phyloP scores from a whole-genome alignment of 1,284 basidiomycete genomes.

The Athelia psychrophila region DNA sequence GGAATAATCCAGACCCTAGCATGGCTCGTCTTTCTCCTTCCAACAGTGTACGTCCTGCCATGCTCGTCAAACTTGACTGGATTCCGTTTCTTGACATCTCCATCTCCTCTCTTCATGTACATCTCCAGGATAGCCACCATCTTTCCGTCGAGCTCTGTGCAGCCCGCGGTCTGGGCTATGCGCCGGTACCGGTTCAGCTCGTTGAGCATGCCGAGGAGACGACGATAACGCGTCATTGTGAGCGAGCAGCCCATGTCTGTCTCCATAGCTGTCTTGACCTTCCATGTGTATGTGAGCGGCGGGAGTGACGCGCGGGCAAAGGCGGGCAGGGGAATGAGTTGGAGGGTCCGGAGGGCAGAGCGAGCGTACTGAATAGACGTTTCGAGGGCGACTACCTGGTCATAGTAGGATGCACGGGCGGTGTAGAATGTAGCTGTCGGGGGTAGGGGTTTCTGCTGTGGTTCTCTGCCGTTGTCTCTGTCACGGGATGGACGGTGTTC shows the following conservation, averaged over 20 bases:
- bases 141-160: slow-evolving; percentile 51
- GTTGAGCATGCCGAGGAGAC: slow-evolving; percentile 62
- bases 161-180: slow-evolving; percentile 66
- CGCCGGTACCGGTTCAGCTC: slow-evolving; percentile 72
- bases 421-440: slow-evolving; percentile 83
- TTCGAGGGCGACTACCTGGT: slow-evolving; percentile 71
- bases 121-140: slow-evolving; percentile 55
- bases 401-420: slow-evolving; percentile 77
- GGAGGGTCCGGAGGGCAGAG: slow-evolving; percentile 56
- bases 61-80: slow-evolving; percentile 62
- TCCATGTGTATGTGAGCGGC: slow-evolving; percentile 65
- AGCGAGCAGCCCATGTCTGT: slow-evolving; percentile 58
- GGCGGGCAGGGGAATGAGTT: slow-evolving; percentile 76
- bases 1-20: slow-evolving; percentile 95
- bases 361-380: slow-evolving; percentile 59
- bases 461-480: slow-evolving; percentile 14
- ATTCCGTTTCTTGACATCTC: slow-evolving; percentile 54
- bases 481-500: not conserved
- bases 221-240: slow-evolving; percentile 72
- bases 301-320: slow-evolving; percentile 65
- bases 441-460: slow-evolving; percentile 29
- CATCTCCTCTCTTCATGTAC: slow-evolving; percentile 60
- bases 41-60: slow-evolving; percentile 81
- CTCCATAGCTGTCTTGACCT: slow-evolving; percentile 57
- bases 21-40: slow-evolving; percentile 82